Percentiles rank a stretch among this genome's conserved stretches.
These are phyloP conservation scores for Cerioporus squamosus DNA, from an alignment of 1,284 basidiomycete species.

Conservation along the genomic window DNA sequence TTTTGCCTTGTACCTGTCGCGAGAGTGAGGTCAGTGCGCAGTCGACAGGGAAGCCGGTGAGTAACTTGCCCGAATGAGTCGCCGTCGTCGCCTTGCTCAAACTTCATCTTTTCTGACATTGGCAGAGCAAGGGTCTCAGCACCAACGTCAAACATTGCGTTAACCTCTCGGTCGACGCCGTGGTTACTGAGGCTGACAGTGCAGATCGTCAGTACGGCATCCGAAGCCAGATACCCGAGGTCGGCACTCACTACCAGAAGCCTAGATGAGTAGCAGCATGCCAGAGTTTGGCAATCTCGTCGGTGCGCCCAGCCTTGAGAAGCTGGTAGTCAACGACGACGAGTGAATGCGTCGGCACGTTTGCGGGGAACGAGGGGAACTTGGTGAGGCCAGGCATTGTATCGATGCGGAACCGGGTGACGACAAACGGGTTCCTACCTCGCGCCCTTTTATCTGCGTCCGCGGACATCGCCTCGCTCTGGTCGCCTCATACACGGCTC, in stretches of 20 bases:
- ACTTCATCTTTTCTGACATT: slow-evolving; percentile 64
- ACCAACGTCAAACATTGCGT: slow-evolving; percentile 65
- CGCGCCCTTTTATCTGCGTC: slow-evolving; percentile 25
- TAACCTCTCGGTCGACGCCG: slow-evolving; percentile 54
- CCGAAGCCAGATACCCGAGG: background rate
- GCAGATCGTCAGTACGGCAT: slow-evolving; percentile 10
- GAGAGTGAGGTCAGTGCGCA: background rate
- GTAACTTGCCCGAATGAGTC: slow-evolving; percentile 59
- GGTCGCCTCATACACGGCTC: slow-evolving; percentile 13
- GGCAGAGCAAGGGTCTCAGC: slow-evolving; percentile 61
- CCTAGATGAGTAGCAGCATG: slow-evolving; percentile 40
- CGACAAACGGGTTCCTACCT: slow-evolving; percentile 3
- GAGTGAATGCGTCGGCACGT: slow-evolving; percentile 42
- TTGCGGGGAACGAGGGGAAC: slow-evolving; percentile 40
- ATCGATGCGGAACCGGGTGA: slow-evolving; percentile 10
- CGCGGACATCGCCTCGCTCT: slow-evolving; percentile 12
- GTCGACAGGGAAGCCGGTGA: background rate
- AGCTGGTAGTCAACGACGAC: slow-evolving; percentile 43
- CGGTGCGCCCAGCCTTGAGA: slow-evolving; percentile 33
- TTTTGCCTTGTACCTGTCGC: slow-evolving; percentile 61
- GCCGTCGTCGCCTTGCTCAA: slow-evolving; percentile 68
- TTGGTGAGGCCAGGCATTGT: slow-evolving; percentile 36
- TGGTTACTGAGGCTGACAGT: slow-evolving; percentile 61
- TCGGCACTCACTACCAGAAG: slow-evolving; percentile 45
- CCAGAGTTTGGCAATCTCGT: slow-evolving; percentile 40